Conservation (phyloP, 1,284 basidiomycete genomes). For the Anthracocystis panici-leucophaei region DNA sequence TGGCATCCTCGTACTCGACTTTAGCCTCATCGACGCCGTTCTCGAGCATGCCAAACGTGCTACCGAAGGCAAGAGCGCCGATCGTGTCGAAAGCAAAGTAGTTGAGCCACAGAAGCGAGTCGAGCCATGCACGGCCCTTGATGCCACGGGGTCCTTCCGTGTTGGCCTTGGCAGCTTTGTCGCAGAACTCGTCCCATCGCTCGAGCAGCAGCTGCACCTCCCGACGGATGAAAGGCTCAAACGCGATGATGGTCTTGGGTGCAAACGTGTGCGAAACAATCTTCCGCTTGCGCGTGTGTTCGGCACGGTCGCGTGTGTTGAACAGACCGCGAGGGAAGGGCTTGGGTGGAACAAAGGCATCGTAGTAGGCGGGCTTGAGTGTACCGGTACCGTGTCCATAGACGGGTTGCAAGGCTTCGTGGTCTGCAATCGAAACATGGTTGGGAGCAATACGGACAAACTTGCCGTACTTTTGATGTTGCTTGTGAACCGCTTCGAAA, state of each 20-base stretch:
- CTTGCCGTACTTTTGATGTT: constrained; percentile 80
- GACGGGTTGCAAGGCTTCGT: constrained; percentile 61
- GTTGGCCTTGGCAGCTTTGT: constrained; percentile 47
- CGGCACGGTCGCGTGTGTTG: constrained; percentile 83
- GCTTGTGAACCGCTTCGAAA: constrained; percentile 79
- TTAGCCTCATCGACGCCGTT: constrained; percentile 80
- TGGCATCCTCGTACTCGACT: constrained; percentile 71
- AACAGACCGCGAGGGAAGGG: constrained; percentile 74
- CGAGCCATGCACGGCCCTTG: constrained; percentile 62
- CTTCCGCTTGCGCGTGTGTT: constrained; percentile 89
- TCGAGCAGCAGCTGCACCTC: constrained; percentile 61
- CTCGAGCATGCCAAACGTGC: constrained; percentile 86
- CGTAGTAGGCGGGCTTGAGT: constrained; percentile 74
- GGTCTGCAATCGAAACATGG: constrained; percentile 83
- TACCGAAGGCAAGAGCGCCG: constrained; percentile 67
- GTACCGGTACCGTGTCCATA: constrained; percentile 60
- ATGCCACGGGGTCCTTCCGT: constrained; percentile 52
- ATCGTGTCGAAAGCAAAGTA: constrained; percentile 80
- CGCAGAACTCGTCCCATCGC: constrained; percentile 62
- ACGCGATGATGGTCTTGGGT: constrained; percentile 71
- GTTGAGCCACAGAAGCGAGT: constrained; percentile 76
- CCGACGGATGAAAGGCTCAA: constrained; percentile 63
- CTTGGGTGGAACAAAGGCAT: constrained; percentile 75
- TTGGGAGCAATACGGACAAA: constrained; percentile 89
- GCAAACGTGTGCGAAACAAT: constrained; percentile 85